phyloP scores from a whole-genome alignment of 2,329 filamentous ascomycete genomes.

The Aspergillus intermedius region DNA sequence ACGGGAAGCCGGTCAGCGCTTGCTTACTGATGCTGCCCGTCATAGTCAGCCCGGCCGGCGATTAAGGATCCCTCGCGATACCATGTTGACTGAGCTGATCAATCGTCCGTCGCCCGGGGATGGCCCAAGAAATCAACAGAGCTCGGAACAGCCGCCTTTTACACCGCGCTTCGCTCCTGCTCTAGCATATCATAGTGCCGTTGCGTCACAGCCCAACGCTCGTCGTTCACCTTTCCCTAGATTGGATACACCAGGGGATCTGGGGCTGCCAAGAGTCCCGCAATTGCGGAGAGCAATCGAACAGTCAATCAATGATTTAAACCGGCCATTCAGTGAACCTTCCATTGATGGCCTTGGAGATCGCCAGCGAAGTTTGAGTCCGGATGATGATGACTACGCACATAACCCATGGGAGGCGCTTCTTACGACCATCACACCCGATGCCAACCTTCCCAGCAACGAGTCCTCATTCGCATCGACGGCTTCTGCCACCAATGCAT shows the following conservation, averaged over 20 bases:
- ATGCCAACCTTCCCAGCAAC: slow-evolving; percentile 70
- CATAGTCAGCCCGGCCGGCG: slow-evolving; percentile 28
- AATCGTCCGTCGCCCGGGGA: slow-evolving; percentile 16
- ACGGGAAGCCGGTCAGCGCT: slow-evolving; percentile 28
- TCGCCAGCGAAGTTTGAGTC: slow-evolving; percentile 73
- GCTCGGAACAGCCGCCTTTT: slow-evolving; percentile 21
- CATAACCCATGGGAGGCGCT: slow-evolving; percentile 72
- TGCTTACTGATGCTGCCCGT: slow-evolving; percentile 29
- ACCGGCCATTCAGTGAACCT: slow-evolving; percentile 14
- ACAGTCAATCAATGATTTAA: slow-evolving; percentile 22
- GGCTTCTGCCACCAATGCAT: slow-evolving; percentile 21
- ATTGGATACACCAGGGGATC: slow-evolving; percentile 17
- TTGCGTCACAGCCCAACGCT: slow-evolving; percentile 16
- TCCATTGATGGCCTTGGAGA: slow-evolving; percentile 70
- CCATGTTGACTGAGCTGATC: slow-evolving; percentile 22
- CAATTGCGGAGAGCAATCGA: slow-evolving; percentile 30
- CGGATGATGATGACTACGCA: slow-evolving; percentile 43
- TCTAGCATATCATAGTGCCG: slow-evolving; percentile 21
- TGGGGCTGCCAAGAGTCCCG: slow-evolving; percentile 17
- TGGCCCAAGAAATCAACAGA: slow-evolving; percentile 10
- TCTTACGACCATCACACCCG: slow-evolving; percentile 70
- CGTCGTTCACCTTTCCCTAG: slow-evolving; percentile 20
- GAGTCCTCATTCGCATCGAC: slow-evolving; percentile 74
- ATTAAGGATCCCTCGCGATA: slow-evolving; percentile 32
- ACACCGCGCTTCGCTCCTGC: slow-evolving; percentile 43